Base-by-base conservation (phyloP, 129 eudicot genomes). In the Escallonia herrerae region DNA sequence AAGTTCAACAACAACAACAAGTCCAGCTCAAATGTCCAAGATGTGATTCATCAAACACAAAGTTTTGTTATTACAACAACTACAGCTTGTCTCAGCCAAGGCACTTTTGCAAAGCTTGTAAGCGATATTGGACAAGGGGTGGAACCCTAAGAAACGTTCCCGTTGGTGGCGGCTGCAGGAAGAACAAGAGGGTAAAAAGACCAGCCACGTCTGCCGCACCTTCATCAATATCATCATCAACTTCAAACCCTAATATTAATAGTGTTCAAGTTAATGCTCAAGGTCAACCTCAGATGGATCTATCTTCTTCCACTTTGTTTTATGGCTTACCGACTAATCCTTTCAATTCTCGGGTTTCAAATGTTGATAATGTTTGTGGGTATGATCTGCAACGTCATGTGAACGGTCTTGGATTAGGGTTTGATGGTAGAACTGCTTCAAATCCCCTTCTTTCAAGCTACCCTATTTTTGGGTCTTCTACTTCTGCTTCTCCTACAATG, bases 101-200 rank as follows among this genome's bases (percentile, higher is more conserved):
- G 22, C 84, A 82, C 68, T 82, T 82, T 46, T 82, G 87, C 66
- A 82, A 82, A 42, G 81, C 83, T 22, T 82, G 87, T 58, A 78
- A 78, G 64, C 67, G 87, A 45, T 82, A 82, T 58, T 82, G 87
- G 87, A 82, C 87, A 8, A 39, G 81, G 7, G 87, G 87, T 3
- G 87, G 87, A 14, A 74, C 87, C 39, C 76, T 82, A 5, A 66
- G 87, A 8, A 82, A 82, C 62, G 87, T 82, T 38, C 87, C 87
- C 8, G 87, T 82, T 56, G 87, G 87, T 5, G 87, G 87, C 6
- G 83, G 83, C 3, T 82, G 87, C 49, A 66, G 87, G 62, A 78
- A 75, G 64, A 82, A 82, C 62, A 82, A 82, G 59, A 78, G 79
- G 65, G 65, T 65, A 40, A 82, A 74, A 62, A 74, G 74, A 44